Evolutionary conservation across 2,329 filamentous ascomycete genomes (phyloP), one percentile per base, ranked within the genome.

Genomic region (Aspergillus novofumigatus): DNA sequence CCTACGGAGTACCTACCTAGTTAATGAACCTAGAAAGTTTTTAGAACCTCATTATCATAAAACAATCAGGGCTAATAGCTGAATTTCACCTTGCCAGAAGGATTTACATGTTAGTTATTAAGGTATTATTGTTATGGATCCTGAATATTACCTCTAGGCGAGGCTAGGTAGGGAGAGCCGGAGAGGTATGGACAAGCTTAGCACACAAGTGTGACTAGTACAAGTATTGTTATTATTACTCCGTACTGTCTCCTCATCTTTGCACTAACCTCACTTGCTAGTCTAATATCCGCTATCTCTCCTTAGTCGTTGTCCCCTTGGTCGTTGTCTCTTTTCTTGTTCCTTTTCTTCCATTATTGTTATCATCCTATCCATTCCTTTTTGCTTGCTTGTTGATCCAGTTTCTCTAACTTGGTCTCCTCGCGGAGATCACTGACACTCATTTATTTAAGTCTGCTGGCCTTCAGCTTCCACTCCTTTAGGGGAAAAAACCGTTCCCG

Each of bases 391-490:
- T 47, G 44, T n/a, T 14, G 23, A 4, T 47, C 17, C 14, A 35
- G 32, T 17, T 25, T 47, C 21, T 23, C 21, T 23, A 14, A 47
- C 44, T 26, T 47, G 44, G 44, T 47, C 44, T 47, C 49, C 29
- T 38, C 25, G 21, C 49, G 49, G 38, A 14, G 29, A 41, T 59
- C 53, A 54, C 59, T 60, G 65, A 61, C 57, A 58, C 61, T 49
- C 56, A 59, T 54, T 53, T 48, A 38, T 35, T 44, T 8, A 47
- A 47, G 10, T 47, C 44, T 17, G n/a, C 53, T 65, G 60, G 63
- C 62, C 61, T 60, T 57, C 64, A 61, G 63, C 66, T 62, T 60
- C 62, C 68, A 58, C 60, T 71, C 64, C 55, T 67, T 67, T 49
- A 51, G 55, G 58, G 63, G 61, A 57, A 61, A 62, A 51, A 21